phyloP scores from a whole-genome alignment of 1,284 basidiomycete genomes.

The Coniferiporia weirii region DNA sequence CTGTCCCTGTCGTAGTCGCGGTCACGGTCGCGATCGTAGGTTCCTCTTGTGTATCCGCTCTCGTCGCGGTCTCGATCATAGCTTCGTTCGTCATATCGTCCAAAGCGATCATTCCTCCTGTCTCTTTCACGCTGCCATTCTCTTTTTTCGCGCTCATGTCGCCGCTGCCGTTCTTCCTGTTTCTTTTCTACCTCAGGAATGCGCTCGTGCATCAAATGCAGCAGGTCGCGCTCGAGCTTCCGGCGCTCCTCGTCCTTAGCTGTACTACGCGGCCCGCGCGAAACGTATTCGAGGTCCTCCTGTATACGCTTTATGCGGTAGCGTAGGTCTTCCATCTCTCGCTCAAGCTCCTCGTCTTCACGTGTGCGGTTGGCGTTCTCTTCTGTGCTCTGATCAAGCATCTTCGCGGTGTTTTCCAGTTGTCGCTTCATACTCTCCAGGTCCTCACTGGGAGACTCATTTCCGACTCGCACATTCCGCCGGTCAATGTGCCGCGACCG shows the following conservation, averaged over 20 bases:
- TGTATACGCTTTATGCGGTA: conserved; percentile 85
- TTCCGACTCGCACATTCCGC: conserved; percentile 70
- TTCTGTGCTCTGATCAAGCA: conserved; percentile 73
- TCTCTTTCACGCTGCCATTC: conserved; percentile 82
- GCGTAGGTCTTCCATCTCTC: conserved; percentile 85
- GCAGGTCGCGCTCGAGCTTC: conserved; percentile 83
- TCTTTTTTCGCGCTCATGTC: conserved; percentile 71
- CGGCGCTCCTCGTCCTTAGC: conserved; percentile 85
- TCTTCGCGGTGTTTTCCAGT: conserved; percentile 75
- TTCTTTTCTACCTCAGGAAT: conserved; percentile 88
- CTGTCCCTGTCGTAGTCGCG: conserved; percentile 16
- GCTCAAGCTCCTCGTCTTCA: conserved; percentile 86
- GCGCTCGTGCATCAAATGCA: conserved; percentile 86
- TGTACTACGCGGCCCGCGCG: conserved; percentile 68
- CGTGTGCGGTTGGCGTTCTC: conserved; percentile 55
- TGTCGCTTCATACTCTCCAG: conserved; percentile 85
- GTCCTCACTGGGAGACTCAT: conserved; percentile 68
- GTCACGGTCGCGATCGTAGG: conserved; percentile 23
- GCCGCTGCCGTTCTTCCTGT: conserved; percentile 76
- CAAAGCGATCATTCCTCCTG: conserved; percentile 77
- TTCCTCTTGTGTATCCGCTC: too few species aligned
- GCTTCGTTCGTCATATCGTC: conserved; percentile 54
- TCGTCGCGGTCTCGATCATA: too few species aligned
- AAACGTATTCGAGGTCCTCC: conserved; percentile 91
- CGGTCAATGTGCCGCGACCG: conserved; percentile 86